A percentile compares a stretch with the other conserved stretches of the same genome.
phyloP scores from a whole-genome alignment of 2,329 filamentous ascomycete genomes.

The Cadophora malorum region DNA sequence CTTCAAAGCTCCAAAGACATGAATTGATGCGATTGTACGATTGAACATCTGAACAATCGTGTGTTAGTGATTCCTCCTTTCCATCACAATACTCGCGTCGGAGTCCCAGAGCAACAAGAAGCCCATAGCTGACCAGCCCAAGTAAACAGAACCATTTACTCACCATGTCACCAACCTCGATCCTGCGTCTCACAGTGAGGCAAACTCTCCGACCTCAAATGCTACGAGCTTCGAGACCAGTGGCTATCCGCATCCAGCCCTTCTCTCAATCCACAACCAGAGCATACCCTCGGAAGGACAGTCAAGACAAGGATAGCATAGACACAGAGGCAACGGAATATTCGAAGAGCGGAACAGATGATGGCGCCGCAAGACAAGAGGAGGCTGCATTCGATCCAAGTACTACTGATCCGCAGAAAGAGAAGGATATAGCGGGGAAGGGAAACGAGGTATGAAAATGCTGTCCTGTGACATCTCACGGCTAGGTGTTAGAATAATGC shows the following conservation, averaged over 20 bases:
- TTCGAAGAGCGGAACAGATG: slow-evolving; percentile 69
- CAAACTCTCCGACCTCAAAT: slow-evolving; percentile 8
- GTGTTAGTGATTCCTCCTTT: not conserved
- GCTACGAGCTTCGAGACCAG: not conserved
- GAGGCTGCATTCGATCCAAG: slow-evolving; percentile 73
- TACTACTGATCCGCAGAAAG: slow-evolving; percentile 70
- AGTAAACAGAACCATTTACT: not conserved
- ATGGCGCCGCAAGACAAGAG: slow-evolving; percentile 58
- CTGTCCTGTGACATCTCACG: not conserved
- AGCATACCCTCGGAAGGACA: slow-evolving; percentile 50
- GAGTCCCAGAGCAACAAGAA: not conserved
- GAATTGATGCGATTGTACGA: not conserved
- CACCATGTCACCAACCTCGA: slow-evolving; percentile 14
- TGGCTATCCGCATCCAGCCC: not conserved
- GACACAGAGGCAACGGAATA: slow-evolving; percentile 71
- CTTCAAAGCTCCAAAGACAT: not conserved
- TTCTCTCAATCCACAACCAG: slow-evolving; percentile 14
- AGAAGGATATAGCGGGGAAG: slow-evolving; percentile 53
- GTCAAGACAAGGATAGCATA: slow-evolving; percentile 66
- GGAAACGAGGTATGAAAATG: slow-evolving; percentile 39
- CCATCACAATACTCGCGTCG: not conserved
- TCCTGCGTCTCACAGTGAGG: slow-evolving; percentile 6
- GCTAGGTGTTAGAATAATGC: not conserved
- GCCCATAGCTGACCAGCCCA: not conserved
- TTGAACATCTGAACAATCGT: not conserved